Evolutionary conservation across 2,329 filamentous ascomycete genomes (phyloP).

Genomic region (Botryotinia convoluta): DNA sequence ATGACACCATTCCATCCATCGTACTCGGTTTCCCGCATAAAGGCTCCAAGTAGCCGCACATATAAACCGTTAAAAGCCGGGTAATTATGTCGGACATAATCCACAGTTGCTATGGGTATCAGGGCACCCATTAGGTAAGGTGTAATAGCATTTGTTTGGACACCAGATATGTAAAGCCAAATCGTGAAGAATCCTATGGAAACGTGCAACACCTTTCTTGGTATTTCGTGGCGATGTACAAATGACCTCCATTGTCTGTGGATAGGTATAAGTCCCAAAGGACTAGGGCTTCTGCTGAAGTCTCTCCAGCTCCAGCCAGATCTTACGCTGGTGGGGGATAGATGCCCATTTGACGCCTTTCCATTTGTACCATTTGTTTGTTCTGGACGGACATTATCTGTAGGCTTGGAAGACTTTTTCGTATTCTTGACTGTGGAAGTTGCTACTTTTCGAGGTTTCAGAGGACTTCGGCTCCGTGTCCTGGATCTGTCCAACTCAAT

Average conservation of each 20-base stretch:
- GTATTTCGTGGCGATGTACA: slow-evolving; percentile 95
- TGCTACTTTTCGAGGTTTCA: slow-evolving; percentile 48
- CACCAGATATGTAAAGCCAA: slow-evolving; percentile 76
- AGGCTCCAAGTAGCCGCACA: slow-evolving; percentile 76
- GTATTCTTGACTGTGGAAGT: slow-evolving; percentile 45
- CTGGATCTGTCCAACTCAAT: slow-evolving; percentile 36
- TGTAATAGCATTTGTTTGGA: slow-evolving; percentile 74
- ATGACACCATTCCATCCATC: slow-evolving; percentile 95
- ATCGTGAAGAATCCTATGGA: slow-evolving; percentile 95
- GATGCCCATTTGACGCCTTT: slow-evolving; percentile 57
- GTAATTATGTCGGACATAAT: slow-evolving; percentile 80
- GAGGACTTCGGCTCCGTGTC: slow-evolving; percentile 38
- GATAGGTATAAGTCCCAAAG: slow-evolving; percentile 90
- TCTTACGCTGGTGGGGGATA: slow-evolving; percentile 63
- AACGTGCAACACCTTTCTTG: slow-evolving; percentile 87
- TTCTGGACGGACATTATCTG: slow-evolving; percentile 38
- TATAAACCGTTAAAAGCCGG: slow-evolving; percentile 82
- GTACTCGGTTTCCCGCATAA: slow-evolving; percentile 97
- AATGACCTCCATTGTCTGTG: slow-evolving; percentile 89
- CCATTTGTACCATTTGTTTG: slow-evolving; percentile 24
- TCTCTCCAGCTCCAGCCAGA: slow-evolving; percentile 77
- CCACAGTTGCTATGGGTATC: slow-evolving; percentile 78
- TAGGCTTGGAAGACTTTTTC: slow-evolving; percentile 43
- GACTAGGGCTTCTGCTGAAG: slow-evolving; percentile 87
- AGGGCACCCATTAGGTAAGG: slow-evolving; percentile 79